Conservation (phyloP, 2,329 filamentous ascomycete genomes). For the Myriosclerotinia duriaeana region DNA sequence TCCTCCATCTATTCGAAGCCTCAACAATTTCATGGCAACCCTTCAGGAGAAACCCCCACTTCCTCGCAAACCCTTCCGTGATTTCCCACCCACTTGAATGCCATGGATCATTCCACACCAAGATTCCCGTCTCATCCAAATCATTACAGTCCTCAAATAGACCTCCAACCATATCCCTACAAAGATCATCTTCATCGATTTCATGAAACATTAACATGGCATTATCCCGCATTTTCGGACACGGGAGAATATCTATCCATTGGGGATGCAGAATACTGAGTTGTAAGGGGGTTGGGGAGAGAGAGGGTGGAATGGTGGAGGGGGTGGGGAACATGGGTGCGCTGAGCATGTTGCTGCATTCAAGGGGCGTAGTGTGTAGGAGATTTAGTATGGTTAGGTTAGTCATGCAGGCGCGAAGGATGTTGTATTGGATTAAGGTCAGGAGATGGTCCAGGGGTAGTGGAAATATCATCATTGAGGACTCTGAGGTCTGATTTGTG, state of each 20-base stretch:
- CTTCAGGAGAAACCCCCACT: constrained; percentile 42
- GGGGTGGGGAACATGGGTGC: constrained; percentile 38
- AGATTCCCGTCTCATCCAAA: constrained; percentile 44
- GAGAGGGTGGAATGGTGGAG: constrained; percentile 40
- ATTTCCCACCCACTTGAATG: constrained; percentile 45
- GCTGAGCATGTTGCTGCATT: constrained; percentile 42
- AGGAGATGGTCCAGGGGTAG: constrained; percentile 1
- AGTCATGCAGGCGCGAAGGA: constrained; percentile 42
- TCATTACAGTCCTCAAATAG: constrained; percentile 48
- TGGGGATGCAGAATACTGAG: constrained; percentile 43
- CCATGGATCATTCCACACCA: constrained; percentile 48
- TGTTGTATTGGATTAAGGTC: constrained; percentile 39
- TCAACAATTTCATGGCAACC: constrained; percentile 35
- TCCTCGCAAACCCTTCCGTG: constrained; percentile 45
- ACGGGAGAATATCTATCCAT: constrained; percentile 48
- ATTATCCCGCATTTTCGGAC: constrained; percentile 44
- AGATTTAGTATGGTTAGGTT: constrained; percentile 44
- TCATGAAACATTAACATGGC: constrained; percentile 42
- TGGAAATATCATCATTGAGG: background rate
- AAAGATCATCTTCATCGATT: constrained; percentile 48
- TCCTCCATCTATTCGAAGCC: constrained; percentile 44
- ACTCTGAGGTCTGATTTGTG: background rate
- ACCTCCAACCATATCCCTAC: constrained; percentile 46
- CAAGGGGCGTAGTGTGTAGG: constrained; percentile 34
- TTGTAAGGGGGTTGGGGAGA: constrained; percentile 44